Percentiles rank a stretch among this genome's conserved stretches.
Evolutionary conservation across 192 early-diverging fungal species (phyloP).

Genomic region (Linnemannia exigua): DNA sequence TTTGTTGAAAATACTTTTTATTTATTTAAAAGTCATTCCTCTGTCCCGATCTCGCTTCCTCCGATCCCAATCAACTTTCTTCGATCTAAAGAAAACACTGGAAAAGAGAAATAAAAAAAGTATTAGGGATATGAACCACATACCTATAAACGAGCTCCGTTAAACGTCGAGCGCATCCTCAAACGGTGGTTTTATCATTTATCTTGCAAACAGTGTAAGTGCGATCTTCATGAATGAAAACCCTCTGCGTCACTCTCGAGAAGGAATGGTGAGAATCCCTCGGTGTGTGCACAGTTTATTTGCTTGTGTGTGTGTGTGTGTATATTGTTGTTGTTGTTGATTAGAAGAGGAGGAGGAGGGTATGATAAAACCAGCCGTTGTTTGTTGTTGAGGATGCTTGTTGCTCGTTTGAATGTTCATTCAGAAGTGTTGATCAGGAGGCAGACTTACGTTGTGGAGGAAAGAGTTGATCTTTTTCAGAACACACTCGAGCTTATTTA

Average conservation of each 20-base stretch:
- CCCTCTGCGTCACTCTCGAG: constrained; percentile 60
- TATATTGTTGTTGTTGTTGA: background rate
- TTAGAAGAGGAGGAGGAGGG: background rate
- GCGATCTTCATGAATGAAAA: constrained; percentile 48
- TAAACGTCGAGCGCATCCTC: constrained; percentile 56
- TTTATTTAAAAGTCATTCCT: background rate
- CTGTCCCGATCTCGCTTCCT: background rate
- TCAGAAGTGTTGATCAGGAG: background rate
- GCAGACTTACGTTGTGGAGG: constrained; percentile 4
- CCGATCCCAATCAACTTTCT: background rate
- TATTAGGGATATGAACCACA: constrained; percentile 39
- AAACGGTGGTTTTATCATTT: constrained; percentile 47
- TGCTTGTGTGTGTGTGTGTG: constrained; percentile 20
- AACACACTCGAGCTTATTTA: background rate
- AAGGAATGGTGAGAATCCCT: constrained; percentile 52
- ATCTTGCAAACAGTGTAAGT: constrained; percentile 59
- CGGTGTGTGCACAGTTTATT: constrained; percentile 60
- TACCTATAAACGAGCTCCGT: constrained; percentile 59
- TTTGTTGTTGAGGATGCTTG: background rate
- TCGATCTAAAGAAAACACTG: background rate
- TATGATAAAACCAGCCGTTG: background rate
- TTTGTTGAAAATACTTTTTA: background rate
- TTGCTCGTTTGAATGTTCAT: background rate
- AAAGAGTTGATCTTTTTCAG: background rate
- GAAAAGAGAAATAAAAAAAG: background rate